A percentile compares a stretch with the other conserved stretches of the same genome.
phyloP scores from a whole-genome alignment of 192 early-diverging fungal genomes.

The Coemansia sp. region DNA sequence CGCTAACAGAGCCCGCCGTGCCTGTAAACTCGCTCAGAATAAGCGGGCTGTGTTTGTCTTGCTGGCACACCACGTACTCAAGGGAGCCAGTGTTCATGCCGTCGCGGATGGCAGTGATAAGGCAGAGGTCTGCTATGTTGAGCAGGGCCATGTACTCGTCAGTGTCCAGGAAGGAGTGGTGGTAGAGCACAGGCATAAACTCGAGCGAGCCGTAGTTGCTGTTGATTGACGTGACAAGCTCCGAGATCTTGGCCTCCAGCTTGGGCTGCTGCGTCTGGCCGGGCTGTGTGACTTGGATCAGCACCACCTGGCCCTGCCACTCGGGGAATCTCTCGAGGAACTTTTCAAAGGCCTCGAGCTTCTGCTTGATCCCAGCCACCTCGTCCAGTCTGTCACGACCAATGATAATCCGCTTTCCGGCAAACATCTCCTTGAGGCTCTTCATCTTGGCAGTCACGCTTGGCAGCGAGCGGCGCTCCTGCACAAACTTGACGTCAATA shows the following conservation, averaged over 20 bases:
- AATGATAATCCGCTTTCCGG: slow-evolving; percentile 89
- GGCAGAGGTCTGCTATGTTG: slow-evolving; percentile 85
- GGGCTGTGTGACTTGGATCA: slow-evolving; percentile 96
- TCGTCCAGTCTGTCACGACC: slow-evolving; percentile 95
- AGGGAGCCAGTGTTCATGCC: slow-evolving; percentile 98
- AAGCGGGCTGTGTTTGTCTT: slow-evolving; percentile 78
- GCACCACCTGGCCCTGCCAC: slow-evolving; percentile 84
- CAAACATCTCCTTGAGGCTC: slow-evolving; percentile 76
- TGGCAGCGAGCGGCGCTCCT: slow-evolving; percentile 58
- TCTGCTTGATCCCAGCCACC: slow-evolving; percentile 92
- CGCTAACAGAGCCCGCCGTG: slow-evolving; percentile 84
- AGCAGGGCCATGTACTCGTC: slow-evolving; percentile 96
- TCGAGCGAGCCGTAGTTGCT: slow-evolving; percentile 91
- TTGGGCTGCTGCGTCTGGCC: slow-evolving; percentile 63
- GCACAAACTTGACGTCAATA: slow-evolving; percentile 81
- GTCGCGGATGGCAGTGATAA: slow-evolving; percentile 91
- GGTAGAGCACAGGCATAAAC: slow-evolving; percentile 92
- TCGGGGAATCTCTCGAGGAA: slow-evolving; percentile 88
- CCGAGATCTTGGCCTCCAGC: slow-evolving; percentile 81
- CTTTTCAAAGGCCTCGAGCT: slow-evolving; percentile 91
- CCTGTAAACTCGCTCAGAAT: slow-evolving; percentile 97
- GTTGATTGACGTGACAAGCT: slow-evolving; percentile 92
- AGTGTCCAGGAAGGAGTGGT: slow-evolving; percentile 82
- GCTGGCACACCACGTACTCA: slow-evolving; percentile 91
- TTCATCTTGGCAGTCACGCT: slow-evolving; percentile 76